A percentile compares a stretch with the other conserved stretches of the same genome.
phyloP scores from a whole-genome alignment of 1,284 basidiomycete species.

The Moniliella sp. region DNA sequence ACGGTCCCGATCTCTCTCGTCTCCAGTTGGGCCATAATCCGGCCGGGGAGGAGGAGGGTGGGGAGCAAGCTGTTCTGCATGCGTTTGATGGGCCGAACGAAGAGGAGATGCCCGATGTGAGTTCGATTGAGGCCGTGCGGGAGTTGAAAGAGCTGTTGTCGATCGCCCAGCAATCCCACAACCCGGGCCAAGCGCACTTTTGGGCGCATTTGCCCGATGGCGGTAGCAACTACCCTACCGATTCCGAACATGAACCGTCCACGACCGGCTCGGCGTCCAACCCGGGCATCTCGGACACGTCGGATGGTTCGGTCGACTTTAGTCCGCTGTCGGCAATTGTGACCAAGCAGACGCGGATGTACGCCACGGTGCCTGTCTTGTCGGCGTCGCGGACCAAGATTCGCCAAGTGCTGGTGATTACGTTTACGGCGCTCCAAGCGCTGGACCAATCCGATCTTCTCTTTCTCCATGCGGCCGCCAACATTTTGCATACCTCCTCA shows the following conservation, averaged over 20 bases:
- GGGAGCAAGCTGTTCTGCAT: too few species aligned
- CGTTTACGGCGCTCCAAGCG: constrained; percentile 4
- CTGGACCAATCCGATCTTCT: constrained; percentile 9
- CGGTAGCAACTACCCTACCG: background rate
- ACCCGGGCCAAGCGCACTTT: background rate
- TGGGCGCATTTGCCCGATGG: background rate
- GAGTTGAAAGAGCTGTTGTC: background rate
- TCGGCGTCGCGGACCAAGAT: constrained; percentile 7
- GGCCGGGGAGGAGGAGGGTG: too few species aligned
- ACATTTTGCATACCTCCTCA: constrained; percentile 7
- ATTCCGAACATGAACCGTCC: background rate
- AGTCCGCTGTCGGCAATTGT: background rate
- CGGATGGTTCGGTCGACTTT: background rate
- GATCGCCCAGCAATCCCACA: too few species aligned
- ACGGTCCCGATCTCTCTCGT: too few species aligned
- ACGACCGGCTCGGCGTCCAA: background rate
- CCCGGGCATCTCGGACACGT: background rate
- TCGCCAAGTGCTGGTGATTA: constrained; percentile 10
- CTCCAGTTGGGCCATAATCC: too few species aligned
- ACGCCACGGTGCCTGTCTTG: constrained; percentile 8
- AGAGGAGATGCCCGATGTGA: too few species aligned
- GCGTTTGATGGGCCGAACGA: too few species aligned
- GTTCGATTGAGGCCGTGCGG: background rate
- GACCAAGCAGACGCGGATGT: constrained; percentile 1
- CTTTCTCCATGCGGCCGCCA: constrained; percentile 8